These are phyloP conservation scores for Ascosphaera aggregata DNA, from an alignment of 2,329 filamentous ascomycete genomes.

Conservation along the genomic window DNA sequence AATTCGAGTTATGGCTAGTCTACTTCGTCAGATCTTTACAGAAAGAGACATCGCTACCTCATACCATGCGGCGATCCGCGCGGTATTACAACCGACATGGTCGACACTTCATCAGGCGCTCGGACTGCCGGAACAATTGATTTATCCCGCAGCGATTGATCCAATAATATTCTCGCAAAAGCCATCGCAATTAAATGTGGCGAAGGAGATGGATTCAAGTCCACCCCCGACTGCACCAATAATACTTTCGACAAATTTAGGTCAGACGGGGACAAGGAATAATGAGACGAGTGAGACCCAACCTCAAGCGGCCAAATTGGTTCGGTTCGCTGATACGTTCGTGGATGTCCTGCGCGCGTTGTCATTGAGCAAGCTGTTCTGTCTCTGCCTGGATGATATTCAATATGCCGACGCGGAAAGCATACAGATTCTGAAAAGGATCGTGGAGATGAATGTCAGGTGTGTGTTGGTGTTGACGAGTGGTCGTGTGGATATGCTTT, in stretches of 20 bases:
- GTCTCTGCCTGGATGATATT: conserved; percentile 69
- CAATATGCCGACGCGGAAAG: conserved; percentile 82
- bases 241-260: neutral
- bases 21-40: conserved; percentile 41
- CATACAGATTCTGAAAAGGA: conserved; percentile 58
- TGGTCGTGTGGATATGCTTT: conserved; percentile 39
- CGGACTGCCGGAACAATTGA: conserved; percentile 43
- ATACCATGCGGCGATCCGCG: conserved; percentile 34
- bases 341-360: conserved; percentile 67
- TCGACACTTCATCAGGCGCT: conserved; percentile 30
- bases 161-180: conserved; percentile 13
- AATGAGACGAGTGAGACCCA: conserved; percentile 6
- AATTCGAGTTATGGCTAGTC: conserved; percentile 33
- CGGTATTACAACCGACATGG: conserved; percentile 34
- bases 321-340: conserved; percentile 69
- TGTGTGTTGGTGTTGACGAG: conserved; percentile 65
- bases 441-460: conserved; percentile 54
- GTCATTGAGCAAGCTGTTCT: conserved; percentile 64
- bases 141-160: conserved; percentile 13
- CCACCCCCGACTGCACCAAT: neutral
- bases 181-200: conserved; percentile 11
- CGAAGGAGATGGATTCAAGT: neutral
- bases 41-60: conserved; percentile 37
- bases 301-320: conserved; percentile 26
- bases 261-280: conserved; percentile 2